Evolutionary conservation across 495 filamentous ascomycete genomes (phyloP).

Genomic region (Trichoderma reesei): DNA sequence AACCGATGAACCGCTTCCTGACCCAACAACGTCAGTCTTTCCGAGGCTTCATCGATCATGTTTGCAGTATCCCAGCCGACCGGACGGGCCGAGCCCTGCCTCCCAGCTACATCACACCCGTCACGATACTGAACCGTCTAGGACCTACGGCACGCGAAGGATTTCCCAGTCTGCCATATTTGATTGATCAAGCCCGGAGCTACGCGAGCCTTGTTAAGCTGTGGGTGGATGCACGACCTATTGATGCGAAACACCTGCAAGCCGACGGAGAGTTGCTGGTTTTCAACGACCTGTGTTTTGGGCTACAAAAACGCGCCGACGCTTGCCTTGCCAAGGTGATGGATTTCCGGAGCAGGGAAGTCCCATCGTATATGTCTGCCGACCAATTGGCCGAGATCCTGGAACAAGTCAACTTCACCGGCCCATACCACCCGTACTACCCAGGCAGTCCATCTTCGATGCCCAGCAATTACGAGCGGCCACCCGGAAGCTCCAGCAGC

Average conservation of each 20-base stretch:
- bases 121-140: conserved; percentile 78
- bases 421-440: neutral
- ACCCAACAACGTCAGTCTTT: conserved; percentile 57
- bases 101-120: conserved; percentile 84
- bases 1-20: conserved; percentile 86
- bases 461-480: neutral
- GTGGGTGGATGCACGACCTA: conserved; percentile 59
- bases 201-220: conserved; percentile 82
- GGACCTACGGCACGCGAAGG: conserved; percentile 80
- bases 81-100: conserved; percentile 54
- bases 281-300: conserved; percentile 68
- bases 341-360: conserved; percentile 1
- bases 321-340: conserved; percentile 20
- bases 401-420: conserved; percentile 7
- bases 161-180: conserved; percentile 86
- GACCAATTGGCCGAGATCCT: conserved; percentile 33
- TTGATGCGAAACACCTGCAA: conserved; percentile 17
- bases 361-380: neutral
- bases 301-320: conserved; percentile 59
- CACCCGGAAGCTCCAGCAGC: conserved; percentile 1
- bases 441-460: neutral
- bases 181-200: conserved; percentile 83
- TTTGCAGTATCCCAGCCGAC: conserved; percentile 73
- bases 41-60: conserved; percentile 76
- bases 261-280: conserved; percentile 49